Percentiles rank a stretch among this genome's conserved stretches.
Conservation (phyloP, 1,139 yeast genomes). For the Pichia sp. region DNA sequence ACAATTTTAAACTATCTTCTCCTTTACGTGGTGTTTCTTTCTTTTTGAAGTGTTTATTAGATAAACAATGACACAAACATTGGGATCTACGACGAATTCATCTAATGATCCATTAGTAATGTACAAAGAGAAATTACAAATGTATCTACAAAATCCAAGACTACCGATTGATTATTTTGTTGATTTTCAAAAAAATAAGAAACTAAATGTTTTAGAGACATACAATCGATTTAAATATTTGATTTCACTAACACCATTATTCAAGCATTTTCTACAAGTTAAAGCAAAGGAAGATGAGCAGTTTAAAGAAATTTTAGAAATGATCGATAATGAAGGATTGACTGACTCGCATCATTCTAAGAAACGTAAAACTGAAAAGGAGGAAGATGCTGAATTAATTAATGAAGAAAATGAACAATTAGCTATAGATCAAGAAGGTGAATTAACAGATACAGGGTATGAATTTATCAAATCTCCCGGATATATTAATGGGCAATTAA, state of each 20-base stretch:
- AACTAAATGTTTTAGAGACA: conserved; percentile 47
- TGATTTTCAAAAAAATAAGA: conserved; percentile 40
- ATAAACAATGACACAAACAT: background rate
- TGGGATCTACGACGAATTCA: background rate
- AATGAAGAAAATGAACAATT: conserved; percentile 30
- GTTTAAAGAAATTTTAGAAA: conserved; percentile 42
- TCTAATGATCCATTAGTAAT: background rate
- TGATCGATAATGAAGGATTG: conserved; percentile 33
- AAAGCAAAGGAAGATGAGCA: conserved; percentile 60
- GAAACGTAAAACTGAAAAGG: conserved; percentile 42
- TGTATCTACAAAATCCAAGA: background rate
- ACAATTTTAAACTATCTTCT: no score
- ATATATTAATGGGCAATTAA: conserved; percentile 53
- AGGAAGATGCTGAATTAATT: conserved; percentile 43
- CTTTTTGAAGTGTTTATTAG: no score
- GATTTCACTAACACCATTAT: conserved; percentile 58
- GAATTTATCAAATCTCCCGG: conserved; percentile 64
- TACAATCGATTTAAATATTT: conserved; percentile 59
- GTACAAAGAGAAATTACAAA: background rate
- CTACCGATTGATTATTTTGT: conserved; percentile 36
- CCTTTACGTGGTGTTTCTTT: no score
- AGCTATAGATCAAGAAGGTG: conserved; percentile 33
- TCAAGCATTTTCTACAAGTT: conserved; percentile 60
- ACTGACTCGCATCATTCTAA: conserved; percentile 6
- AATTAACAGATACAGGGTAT: conserved; percentile 44